A percentile compares a stretch with the other conserved stretches of the same genome.
These are phyloP conservation scores for Pseudonitzschia multistriata DNA, from an alignment of 108 stramenopile genomes.

Conservation along the genomic window DNA sequence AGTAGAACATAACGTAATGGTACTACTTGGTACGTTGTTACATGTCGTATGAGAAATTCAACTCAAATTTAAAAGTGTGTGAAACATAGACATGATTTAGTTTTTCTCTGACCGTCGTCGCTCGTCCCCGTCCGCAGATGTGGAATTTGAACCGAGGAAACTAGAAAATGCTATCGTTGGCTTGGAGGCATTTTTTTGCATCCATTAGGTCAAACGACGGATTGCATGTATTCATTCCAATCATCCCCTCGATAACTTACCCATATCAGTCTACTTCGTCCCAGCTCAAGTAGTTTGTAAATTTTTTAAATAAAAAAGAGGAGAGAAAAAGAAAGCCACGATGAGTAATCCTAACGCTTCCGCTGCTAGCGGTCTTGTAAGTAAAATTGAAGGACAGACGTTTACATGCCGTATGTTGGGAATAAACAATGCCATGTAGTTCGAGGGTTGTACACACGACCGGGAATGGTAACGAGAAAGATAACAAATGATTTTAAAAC, in stretches of 20 bases:
- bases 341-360: conserved; percentile 22
- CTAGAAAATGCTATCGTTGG: too few species aligned
- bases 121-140: not conserved
- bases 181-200: too few species aligned
- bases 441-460: too few species aligned
- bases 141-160: not conserved
- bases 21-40: too few species aligned
- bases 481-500: not conserved
- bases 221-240: too few species aligned
- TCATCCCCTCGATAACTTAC: too few species aligned
- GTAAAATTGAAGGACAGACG: not conserved
- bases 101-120: not conserved
- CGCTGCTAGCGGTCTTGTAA: conserved; percentile 40
- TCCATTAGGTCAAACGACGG: too few species aligned
- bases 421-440: not conserved
- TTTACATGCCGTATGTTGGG: not conserved
- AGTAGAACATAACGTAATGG: too few species aligned
- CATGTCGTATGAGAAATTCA: too few species aligned
- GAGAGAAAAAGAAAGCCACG: not conserved
- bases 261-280: not conserved
- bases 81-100: not conserved
- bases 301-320: not conserved
- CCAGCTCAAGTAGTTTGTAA: too few species aligned
- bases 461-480: not conserved
- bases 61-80: too few species aligned